Conservation (phyloP, 495 filamentous ascomycete species). For the Usnea hakonensis region DNA sequence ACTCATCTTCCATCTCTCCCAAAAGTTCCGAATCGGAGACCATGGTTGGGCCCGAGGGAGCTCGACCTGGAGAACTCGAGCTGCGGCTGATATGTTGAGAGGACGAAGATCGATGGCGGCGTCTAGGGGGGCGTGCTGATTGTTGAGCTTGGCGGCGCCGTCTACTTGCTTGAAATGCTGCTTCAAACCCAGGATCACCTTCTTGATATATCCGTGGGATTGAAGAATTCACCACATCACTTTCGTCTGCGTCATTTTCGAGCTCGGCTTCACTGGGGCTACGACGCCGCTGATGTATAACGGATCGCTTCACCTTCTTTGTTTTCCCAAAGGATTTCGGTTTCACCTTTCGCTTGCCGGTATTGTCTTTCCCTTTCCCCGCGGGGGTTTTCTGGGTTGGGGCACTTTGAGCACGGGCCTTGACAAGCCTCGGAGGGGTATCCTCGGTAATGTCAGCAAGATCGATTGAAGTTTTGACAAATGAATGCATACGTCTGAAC, state of each 20-base stretch:
- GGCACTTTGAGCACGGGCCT: neutral
- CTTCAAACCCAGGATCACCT: neutral
- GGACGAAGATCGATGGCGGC: neutral
- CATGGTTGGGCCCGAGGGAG: too few relatives aligned
- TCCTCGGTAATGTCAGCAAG: neutral
- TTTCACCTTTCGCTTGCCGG: neutral
- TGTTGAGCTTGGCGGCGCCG: neutral
- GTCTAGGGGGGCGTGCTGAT: too few relatives aligned
- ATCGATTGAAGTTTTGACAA: neutral
- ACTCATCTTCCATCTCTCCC: neutral
- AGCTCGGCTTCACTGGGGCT: neutral
- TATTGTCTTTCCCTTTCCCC: neutral
- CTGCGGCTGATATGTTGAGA: too few relatives aligned
- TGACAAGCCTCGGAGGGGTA: neutral
- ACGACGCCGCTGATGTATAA: neutral
- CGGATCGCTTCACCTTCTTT: neutral
- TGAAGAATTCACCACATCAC: neutral
- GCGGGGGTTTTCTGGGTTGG: neutral
- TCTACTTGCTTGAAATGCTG: neutral
- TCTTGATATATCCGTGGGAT: neutral
- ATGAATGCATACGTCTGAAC: neutral
- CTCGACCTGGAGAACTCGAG: neutral
- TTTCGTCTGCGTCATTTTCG: neutral
- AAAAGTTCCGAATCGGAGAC: neutral
- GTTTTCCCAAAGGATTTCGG: neutral